Evolutionary conservation across 495 filamentous ascomycete species (phyloP).

Genomic region (Neurospora sp.): DNA sequence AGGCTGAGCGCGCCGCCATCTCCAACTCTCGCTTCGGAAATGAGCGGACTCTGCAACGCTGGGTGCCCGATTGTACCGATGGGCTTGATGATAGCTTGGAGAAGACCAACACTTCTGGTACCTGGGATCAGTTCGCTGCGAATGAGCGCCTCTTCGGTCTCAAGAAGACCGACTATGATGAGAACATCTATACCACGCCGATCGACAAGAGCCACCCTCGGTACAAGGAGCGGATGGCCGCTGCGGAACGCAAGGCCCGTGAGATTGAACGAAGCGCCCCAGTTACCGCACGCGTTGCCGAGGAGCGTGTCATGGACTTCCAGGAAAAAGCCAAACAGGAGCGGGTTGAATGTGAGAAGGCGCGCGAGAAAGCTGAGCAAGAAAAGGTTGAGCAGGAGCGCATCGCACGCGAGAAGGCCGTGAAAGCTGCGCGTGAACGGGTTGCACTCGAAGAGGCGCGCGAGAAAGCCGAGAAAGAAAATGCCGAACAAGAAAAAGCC

Average conservation of each 20-base stretch:
- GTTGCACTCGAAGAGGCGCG: too few species aligned
- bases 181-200: constrained; percentile 85
- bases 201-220: constrained; percentile 74
- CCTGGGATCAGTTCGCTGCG: constrained; percentile 89
- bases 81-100: constrained; percentile 62
- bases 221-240: constrained; percentile 65
- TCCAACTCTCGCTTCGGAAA: constrained; percentile 57
- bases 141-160: constrained; percentile 84
- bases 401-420: too few species aligned
- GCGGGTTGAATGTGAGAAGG: too few species aligned
- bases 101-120: constrained; percentile 31
- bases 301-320: constrained; percentile 69
- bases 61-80: constrained; percentile 62
- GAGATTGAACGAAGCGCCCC: constrained; percentile 71
- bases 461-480: too few species aligned
- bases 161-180: constrained; percentile 70
- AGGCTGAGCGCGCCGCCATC: constrained; percentile 51
- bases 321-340: constrained; percentile 10
- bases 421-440: too few species aligned
- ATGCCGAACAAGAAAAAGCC: not conserved
- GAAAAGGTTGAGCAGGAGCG: too few species aligned
- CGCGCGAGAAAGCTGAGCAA: too few species aligned
- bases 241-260: constrained; percentile 72
- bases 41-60: constrained; percentile 73
- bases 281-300: constrained; percentile 69